Conservation (phyloP, 2,329 filamentous ascomycete genomes). For the Xylaria sp. region DNA sequence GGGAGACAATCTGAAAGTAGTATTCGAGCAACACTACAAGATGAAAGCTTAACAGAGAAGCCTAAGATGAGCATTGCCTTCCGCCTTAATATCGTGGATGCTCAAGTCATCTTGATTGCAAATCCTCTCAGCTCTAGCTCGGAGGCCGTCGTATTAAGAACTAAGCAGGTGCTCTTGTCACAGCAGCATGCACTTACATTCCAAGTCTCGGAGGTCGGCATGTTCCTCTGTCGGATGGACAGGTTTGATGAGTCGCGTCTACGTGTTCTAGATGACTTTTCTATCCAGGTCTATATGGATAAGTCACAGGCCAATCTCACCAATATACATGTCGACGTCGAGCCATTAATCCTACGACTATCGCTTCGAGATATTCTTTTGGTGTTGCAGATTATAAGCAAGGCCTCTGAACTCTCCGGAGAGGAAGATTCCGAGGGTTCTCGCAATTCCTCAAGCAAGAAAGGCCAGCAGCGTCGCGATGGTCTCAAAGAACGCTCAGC, state of each 20-base stretch:
- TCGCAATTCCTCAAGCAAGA: slow-evolving; percentile 61
- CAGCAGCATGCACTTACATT: slow-evolving; percentile 94
- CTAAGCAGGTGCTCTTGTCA: slow-evolving; percentile 91
- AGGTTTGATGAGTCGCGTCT: slow-evolving; percentile 90
- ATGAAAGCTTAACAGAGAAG: slow-evolving; percentile 46
- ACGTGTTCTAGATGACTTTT: slow-evolving; percentile 96
- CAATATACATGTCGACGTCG: slow-evolving; percentile 86
- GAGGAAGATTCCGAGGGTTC: slow-evolving; percentile 62
- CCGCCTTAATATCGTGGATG: slow-evolving; percentile 93
- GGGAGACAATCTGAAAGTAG: slow-evolving; percentile 51
- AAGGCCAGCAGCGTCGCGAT: slow-evolving; percentile 62
- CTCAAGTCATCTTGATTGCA: slow-evolving; percentile 95
- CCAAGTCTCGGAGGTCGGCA: slow-evolving; percentile 92
- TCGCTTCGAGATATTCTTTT: slow-evolving; percentile 95
- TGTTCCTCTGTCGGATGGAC: slow-evolving; percentile 99
- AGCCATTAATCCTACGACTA: slow-evolving; percentile 89
- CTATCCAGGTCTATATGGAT: slow-evolving; percentile 89
- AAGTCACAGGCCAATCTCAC: slow-evolving; percentile 70
- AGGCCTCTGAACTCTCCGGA: slow-evolving; percentile 87
- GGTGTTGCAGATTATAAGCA: slow-evolving; percentile 90
- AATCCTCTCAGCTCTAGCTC: slow-evolving; percentile 91
- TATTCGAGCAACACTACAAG: slow-evolving; percentile 41
- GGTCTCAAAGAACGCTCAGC: slow-evolving; percentile 66
- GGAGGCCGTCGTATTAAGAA: slow-evolving; percentile 94
- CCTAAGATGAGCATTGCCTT: slow-evolving; percentile 81